Base-by-base conservation (phyloP, 306 rosid species). In the Medicago ruthenica region DNA sequence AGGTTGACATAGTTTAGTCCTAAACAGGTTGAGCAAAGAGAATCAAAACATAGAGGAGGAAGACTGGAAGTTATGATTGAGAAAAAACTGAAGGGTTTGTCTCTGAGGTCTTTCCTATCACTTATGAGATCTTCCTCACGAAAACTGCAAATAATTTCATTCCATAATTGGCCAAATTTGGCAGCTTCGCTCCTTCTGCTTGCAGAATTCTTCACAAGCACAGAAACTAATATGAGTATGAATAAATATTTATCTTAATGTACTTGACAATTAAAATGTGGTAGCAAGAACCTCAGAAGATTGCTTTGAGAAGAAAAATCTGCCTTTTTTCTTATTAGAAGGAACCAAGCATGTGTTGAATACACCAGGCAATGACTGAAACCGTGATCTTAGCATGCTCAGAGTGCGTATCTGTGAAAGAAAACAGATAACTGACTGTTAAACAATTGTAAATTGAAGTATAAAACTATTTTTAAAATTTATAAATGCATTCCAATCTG, bases 131-230 rank as follows among this genome's bases (percentile, higher is more conserved):
- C 99, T 73, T 95, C 97, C 96, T 95, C 97, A 7, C 99, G 97
- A 59, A 95, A 95, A 87, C 99, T 84, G 84, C 97, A 87, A 62
- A 95, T 92, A 72, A 95, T 88, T 87, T 92, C 97, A 88, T 95
- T 95, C 97, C 97, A 95, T 82, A 95, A 70, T 76, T 95, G 99
- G 69, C 97, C 93, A 84, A 95, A 95, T 63, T 95, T 95, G 58
- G 99, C 97, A 70, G 99, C 99, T 86, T 95, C 99, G 81, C 82
- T 89, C 81, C 97, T 90, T 87, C 90, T 89, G 88, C 87, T 92
- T 8, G 97, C 86, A 53, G 89, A 84, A 79, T 86, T 83, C 99
- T 95, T 83, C 53, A 70, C 65, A 64, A 66, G 65, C 70, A 76
- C 24, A 44, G 76, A 82, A 86, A 22, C 76, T 67, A 18, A 66